These are phyloP conservation scores for Botrytis byssoidea DNA, from an alignment of 2,329 filamentous ascomycete species.

Conservation along the genomic window DNA sequence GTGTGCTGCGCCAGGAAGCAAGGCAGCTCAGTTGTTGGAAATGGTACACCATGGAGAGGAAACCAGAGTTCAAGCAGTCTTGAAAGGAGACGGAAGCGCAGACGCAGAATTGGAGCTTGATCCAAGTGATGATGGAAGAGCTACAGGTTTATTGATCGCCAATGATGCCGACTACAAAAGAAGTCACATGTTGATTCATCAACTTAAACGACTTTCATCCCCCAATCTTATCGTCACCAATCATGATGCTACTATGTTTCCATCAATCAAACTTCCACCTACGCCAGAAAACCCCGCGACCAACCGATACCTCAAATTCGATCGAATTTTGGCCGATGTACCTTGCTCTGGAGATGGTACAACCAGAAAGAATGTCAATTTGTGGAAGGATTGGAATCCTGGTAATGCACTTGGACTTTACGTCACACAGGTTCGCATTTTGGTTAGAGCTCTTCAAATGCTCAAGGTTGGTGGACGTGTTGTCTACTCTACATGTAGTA, in stretches of 20 bases:
- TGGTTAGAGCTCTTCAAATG: conserved; percentile 91
- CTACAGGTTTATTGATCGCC: conserved; percentile 88
- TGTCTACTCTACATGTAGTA: conserved; percentile 97
- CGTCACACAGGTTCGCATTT: conserved; percentile 80
- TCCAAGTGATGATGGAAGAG: conserved; percentile 73
- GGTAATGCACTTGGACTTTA: conserved; percentile 85
- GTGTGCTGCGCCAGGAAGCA: conserved; percentile 95
- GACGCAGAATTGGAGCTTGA: conserved; percentile 51
- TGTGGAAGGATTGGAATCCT: conserved; percentile 95
- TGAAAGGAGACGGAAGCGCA: conserved; percentile 48
- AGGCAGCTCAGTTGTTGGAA: conserved; percentile 92
- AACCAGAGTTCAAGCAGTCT: conserved; percentile 70
- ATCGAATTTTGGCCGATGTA: conserved; percentile 93
- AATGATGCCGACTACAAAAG: conserved; percentile 98
- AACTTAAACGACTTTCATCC: conserved; percentile 94
- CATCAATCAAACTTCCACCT: conserved; percentile 80
- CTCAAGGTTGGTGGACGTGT: conserved; percentile 92
- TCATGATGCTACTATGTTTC: conserved; percentile 94
- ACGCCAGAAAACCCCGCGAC: conserved; percentile 53
- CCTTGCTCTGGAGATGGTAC: conserved; percentile 97
- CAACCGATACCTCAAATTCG: conserved; percentile 86
- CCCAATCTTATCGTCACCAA: conserved; percentile 97
- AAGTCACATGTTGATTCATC: conserved; percentile 94
- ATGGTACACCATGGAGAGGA: conserved; percentile 93
- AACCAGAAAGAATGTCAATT: conserved; percentile 83